Evolutionary conservation across 345 rosid genomes (phyloP), one percentile per base, ranked within the genome.

Genomic region (Acer saccharum): DNA sequence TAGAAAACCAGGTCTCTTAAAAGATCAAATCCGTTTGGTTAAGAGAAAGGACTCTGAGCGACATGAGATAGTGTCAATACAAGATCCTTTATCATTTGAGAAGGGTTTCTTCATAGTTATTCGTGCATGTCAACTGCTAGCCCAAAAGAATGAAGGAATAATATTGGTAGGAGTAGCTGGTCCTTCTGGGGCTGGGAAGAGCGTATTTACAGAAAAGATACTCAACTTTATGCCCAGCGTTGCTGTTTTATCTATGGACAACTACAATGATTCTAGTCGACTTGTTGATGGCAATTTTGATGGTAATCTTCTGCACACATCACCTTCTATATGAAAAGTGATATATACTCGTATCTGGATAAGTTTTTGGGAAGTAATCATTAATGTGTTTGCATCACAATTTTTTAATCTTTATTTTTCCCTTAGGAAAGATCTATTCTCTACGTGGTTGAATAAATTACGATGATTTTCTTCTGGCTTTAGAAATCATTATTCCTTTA

Each of bases 111-210:
- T 88, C 64, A 86, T 90, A 16, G 93, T 94, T 44, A 88, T 96
- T 76, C 98, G 98, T 13, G 97, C 97, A 6, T 89, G 98, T 85
- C 99, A 96, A 68, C 77, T 94, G 89, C 85, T 94, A 25, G 92
- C 93, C 44, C 98, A 96, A 83, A 91, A 87, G 83, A 94, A 91
- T 77, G 93, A 96, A 55, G 97, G 98, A 80, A 89, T 96, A 4
- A 84, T 90, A 79, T 73, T 94, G 88, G 88, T 94, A 68, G 99
- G 98, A 10, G 81, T 96, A 58, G 98, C 99, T 32, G 99, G 99
- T 61, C 99, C 99, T 78, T 96, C 99, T 78, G 99, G 99, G 74
- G 98, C 99, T n/a, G 99, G 99, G 78, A 96, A 96, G 92, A 90
- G 98, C 12, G 86, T 96, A 20, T 91, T 96, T 57, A 90, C 99